A percentile compares a stretch with the other conserved stretches of the same genome.
These are phyloP conservation scores for Aspergillus udagawae DNA, from an alignment of 2,329 filamentous ascomycete species.

Conservation along the genomic window DNA sequence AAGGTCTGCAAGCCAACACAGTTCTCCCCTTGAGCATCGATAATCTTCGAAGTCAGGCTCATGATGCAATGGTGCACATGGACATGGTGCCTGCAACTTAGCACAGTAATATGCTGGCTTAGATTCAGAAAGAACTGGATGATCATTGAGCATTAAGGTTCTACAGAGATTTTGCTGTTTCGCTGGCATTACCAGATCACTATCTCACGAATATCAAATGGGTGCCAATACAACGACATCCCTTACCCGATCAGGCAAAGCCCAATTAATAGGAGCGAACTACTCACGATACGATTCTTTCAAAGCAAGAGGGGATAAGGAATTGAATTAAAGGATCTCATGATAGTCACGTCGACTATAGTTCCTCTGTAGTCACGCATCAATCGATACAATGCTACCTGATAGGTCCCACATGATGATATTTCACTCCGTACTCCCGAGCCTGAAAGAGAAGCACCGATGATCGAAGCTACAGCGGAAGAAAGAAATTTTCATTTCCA, in stretches of 20 bases:
- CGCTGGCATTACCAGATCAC: no score
- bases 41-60: not conserved
- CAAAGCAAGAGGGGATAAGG: not conserved
- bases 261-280: not conserved
- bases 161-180: no score
- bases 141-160: no score
- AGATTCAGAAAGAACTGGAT: not conserved
- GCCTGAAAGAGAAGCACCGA: not conserved
- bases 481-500: not conserved
- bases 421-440: not conserved
- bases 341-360: not conserved
- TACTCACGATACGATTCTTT: not conserved
- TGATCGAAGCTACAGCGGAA: not conserved
- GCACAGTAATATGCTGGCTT: not conserved
- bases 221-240: no score
- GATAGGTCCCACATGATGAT: not conserved
- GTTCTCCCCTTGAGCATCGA: not conserved
- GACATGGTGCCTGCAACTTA: not conserved
- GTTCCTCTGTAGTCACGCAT: not conserved
- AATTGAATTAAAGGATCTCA: not conserved
- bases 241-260: no score
- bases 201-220: no score
- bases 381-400: not conserved
- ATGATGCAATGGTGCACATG: not conserved
- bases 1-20: not conserved